Evolutionary conservation across 2,329 filamentous ascomycete genomes (phyloP), one percentile per base, ranked within the genome.

Genomic region (Arachnopeziza araneosa): DNA sequence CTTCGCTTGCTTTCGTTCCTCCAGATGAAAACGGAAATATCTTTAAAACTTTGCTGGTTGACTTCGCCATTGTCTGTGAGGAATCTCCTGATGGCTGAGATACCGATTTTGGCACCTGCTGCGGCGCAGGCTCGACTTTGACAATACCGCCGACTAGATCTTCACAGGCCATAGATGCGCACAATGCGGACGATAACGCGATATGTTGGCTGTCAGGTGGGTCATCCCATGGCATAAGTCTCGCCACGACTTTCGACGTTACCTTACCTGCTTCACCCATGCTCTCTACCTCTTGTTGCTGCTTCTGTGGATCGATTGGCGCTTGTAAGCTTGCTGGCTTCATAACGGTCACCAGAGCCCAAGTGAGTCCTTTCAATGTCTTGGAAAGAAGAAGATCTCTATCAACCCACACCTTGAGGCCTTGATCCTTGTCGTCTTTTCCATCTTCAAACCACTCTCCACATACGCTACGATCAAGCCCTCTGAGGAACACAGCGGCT

Each of bases 131-230:
- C 71, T 98, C 92, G 30, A 99, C 81, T 63, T 93, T 91, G 59
- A 96, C 83, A 50, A 98, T 84, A 0, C 92, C 91, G 14, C 95
- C 95, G 10, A 96, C 89, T 56, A 96, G 82, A 1, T 85, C 87
- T 49, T 84, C 78, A 56, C 84, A 86, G 1, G 86, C 87, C 23
- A 99, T 79, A 0, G 89, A 83, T 30, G 83, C 83, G 73, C 90
- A 96, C 7, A 99, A 78, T 2, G 86, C 76, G 0, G 86, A 83
- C 1, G 95, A 98, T 24, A 99, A 78, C 1, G 91, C 91, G 54
- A 85, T 84, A 63, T 93, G 89, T 64, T 89, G 86, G 57, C 85
- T 87, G 70, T 93, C 91, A 0, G 95, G 92, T 1, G 92, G 88
- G 69, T 96, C 91, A 60, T 93, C 84, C 96, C 95, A 99, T 1